Evolutionary conservation across 176 grass and related monocot species (phyloP).

Genomic region (Bothriochloa decipiens): DNA sequence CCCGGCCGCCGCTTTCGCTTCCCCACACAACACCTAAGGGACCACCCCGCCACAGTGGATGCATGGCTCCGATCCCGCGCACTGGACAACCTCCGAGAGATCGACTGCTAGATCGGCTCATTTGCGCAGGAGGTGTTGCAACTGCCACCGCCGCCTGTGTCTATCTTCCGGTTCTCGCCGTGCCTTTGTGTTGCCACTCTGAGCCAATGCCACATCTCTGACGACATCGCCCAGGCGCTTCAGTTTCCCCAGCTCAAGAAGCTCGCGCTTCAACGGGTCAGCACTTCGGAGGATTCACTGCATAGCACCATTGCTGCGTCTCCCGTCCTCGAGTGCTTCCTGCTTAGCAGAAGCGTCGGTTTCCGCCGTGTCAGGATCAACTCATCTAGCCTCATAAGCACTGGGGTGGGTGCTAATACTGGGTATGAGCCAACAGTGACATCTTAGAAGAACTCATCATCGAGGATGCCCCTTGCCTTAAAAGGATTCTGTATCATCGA

Average conservation of each 20-base stretch:
- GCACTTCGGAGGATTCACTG: neutral
- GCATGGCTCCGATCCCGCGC: neutral
- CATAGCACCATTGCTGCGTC: constrained; percentile 4
- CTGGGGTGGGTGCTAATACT: neutral
- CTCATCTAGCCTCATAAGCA: neutral
- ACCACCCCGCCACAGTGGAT: neutral
- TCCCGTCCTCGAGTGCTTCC: neutral
- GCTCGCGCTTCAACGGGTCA: neutral
- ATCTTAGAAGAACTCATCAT: neutral
- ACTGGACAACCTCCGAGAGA: neutral
- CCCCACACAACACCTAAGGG: neutral
- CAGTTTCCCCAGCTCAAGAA: neutral
- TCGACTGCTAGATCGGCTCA: neutral
- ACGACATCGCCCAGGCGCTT: neutral
- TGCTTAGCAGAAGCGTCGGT: neutral
- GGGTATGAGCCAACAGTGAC: too few relatives aligned
- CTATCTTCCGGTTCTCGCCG: constrained; percentile 32
- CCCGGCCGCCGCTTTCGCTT: neutral
- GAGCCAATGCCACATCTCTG: neutral
- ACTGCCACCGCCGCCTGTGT: constrained; percentile 2
- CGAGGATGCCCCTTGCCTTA: constrained; percentile 16
- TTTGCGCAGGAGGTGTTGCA: too few relatives aligned
- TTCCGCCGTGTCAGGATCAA: neutral
- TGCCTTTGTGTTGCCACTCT: neutral
- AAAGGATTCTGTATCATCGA: constrained; percentile 1